Evolutionary conservation across 2,329 filamentous ascomycete genomes (phyloP), one percentile per base, ranked within the genome.

Genomic region (Aspergillus hiratsukae): DNA sequence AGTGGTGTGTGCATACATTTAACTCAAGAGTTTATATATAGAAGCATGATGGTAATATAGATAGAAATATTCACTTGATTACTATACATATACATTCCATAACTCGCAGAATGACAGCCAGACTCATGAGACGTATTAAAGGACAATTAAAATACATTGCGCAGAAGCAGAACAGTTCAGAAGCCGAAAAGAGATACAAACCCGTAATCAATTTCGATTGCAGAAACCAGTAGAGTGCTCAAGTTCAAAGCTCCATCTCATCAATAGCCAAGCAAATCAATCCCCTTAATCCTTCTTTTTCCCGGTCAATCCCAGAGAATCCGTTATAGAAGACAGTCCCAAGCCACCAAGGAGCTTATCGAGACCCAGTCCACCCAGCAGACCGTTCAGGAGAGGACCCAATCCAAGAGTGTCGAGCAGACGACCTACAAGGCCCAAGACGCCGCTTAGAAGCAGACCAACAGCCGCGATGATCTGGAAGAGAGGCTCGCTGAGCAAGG

Each of bases 401-500:
- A 96, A 83, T 56, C 91, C 91, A 28, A 96, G 84, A 4, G 88
- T 90, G 65, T 88, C 87, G 57, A 94, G 82, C 67, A 96, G 77
- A 69, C 86, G 87, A 55, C 91, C 91, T 21, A 96, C 90, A 1
- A 97, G 82, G 46, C 89, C 89, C 6, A 97, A 80, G 0, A 97
- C 91, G 72, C 92, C 91, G 52, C 81, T 87, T 58, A 97, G 80
- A 61, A 96, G 75, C 57, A 96, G 77, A 23, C 92, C 92, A 48
- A 96, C 91, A 10, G 90, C 91, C 8, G 91, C 90, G 50, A 96
- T 83, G 70, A 96, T 96, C 81, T 97, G 92, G 82, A 91, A 90
- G 23, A 96, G 79, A 10, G 92, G 92, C 80, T 96, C 90, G 37
- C 67, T 69, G 7, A 75, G 67, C 50, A 96, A 80, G 29, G 80